phyloP scores from a whole-genome alignment of 2,329 filamentous ascomycete species.

The Endoconidiophora laricicola region DNA sequence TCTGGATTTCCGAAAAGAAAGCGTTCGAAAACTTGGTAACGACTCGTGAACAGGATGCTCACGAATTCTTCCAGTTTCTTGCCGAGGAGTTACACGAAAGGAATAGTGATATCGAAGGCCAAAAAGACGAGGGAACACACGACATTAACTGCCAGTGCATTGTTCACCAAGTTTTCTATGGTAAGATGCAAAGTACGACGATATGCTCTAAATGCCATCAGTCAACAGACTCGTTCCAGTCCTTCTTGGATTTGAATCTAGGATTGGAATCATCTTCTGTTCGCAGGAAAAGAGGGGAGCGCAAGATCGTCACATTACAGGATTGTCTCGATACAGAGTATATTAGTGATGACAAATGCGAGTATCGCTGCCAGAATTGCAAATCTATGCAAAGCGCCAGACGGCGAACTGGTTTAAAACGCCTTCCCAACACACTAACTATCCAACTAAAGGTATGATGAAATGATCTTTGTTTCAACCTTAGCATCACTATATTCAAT shows the following conservation, averaged over 20 bases:
- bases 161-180: constrained; percentile 87
- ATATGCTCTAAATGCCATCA: constrained; percentile 80
- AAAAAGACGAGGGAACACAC: constrained; percentile 40
- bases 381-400: constrained; percentile 60
- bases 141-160: constrained; percentile 68
- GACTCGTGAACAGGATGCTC: constrained; percentile 89
- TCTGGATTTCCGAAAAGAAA: constrained; percentile 71
- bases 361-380: constrained; percentile 76
- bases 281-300: constrained; percentile 36
- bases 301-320: constrained; percentile 36
- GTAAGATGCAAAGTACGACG: constrained; percentile 76
- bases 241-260: constrained; percentile 78
- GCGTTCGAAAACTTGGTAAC: constrained; percentile 63
- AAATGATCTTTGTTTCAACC: not conserved
- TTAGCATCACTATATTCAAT: not conserved
- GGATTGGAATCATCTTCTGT: constrained; percentile 65
- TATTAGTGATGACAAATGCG: constrained; percentile 71
- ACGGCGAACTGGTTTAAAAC: constrained; percentile 70
- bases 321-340: constrained; percentile 76
- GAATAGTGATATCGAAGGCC: constrained; percentile 46
- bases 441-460: constrained; percentile 71
- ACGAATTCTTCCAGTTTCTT: constrained; percentile 93
- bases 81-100: constrained; percentile 79
- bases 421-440: constrained; percentile 72
- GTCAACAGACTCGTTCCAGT: constrained; percentile 67